A percentile compares a stretch with the other conserved stretches of the same genome.
phyloP scores from a whole-genome alignment of 352 stramenopile species.

The Thalassiosira exigua region DNA sequence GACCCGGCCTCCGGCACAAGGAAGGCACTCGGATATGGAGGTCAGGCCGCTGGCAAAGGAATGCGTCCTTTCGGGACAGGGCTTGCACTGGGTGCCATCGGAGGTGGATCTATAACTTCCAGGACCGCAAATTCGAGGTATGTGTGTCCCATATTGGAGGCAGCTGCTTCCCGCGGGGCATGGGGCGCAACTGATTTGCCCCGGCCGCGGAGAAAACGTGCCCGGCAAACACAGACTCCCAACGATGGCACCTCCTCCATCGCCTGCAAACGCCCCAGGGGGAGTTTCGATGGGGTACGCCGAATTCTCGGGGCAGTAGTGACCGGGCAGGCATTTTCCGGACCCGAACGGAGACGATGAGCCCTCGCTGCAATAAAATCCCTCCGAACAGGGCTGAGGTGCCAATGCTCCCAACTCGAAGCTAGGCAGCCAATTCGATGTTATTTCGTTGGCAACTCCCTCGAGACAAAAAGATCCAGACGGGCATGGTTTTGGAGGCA shows the following conservation, averaged over 20 bases:
- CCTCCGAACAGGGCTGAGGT: conserved; percentile 94
- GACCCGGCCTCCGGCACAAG: conserved; percentile 92
- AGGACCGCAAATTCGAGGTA: conserved; percentile 92
- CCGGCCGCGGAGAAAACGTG: conserved; percentile 93
- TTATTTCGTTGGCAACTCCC: conserved; percentile 92
- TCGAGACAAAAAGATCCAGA: conserved; percentile 94
- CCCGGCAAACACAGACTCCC: conserved; percentile 95
- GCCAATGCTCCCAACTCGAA: conserved; percentile 87
- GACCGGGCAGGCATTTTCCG: conserved; percentile 91
- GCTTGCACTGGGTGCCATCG: conserved; percentile 93
- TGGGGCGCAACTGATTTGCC: conserved; percentile 88
- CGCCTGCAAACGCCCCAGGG: conserved; percentile 90
- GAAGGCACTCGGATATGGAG: conserved; percentile 95
- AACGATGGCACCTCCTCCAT: conserved; percentile 88
- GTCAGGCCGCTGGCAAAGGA: conserved; percentile 90
- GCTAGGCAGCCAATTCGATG: conserved; percentile 90
- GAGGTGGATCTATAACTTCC: conserved; percentile 94
- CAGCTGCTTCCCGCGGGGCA: conserved; percentile 95
- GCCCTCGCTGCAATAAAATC: conserved; percentile 91
- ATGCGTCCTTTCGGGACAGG: conserved; percentile 95
- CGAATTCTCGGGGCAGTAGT: conserved; percentile 94
- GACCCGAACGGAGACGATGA: conserved; percentile 87
- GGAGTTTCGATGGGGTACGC: conserved; percentile 89
- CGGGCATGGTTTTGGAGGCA: conserved; percentile 88
- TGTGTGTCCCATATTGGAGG: conserved; percentile 94